A percentile compares a stretch with the other conserved stretches of the same genome.
Evolutionary conservation across 2,329 filamentous ascomycete species (phyloP).

Genomic region (Colletotrichum falcatum): DNA sequence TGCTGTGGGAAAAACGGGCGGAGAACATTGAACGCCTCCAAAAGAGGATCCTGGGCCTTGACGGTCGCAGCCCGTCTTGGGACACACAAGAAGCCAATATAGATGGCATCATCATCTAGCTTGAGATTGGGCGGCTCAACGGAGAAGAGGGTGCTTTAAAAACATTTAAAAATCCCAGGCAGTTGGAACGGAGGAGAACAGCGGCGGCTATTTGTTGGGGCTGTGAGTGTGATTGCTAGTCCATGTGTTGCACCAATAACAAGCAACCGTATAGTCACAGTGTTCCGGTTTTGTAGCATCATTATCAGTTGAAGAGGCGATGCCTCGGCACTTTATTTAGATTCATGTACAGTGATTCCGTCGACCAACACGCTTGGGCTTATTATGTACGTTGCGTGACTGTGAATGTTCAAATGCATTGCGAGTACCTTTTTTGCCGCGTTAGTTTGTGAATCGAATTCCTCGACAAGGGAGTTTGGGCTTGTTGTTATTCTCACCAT

Average conservation of each 20-base stretch:
- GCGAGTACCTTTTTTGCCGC: background rate
- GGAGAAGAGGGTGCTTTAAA: background rate
- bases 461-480: rapidly evolving
- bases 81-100: too few species aligned
- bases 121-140: background rate
- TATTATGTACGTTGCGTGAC: background rate
- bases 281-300: background rate
- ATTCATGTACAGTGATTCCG: background rate
- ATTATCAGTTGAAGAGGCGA: background rate
- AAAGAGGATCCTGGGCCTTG: background rate
- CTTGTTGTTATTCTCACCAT: background rate
- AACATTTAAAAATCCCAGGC: too few species aligned
- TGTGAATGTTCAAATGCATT: background rate
- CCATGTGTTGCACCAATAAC: background rate
- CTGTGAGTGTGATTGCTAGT: background rate
- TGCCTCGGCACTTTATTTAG: background rate
- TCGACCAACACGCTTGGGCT: background rate
- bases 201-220: rapidly evolving
- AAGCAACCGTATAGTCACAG: background rate
- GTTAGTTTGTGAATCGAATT: background rate
- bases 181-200: background rate
- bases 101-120: background rate
- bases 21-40: background rate
- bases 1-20: background rate
- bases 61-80: too few species aligned